A percentile compares a stretch with the other conserved stretches of the same genome.
These are phyloP conservation scores for Flaveria trinervia DNA, from an alignment of 129 eudicot genomes.

Conservation along the genomic window DNA sequence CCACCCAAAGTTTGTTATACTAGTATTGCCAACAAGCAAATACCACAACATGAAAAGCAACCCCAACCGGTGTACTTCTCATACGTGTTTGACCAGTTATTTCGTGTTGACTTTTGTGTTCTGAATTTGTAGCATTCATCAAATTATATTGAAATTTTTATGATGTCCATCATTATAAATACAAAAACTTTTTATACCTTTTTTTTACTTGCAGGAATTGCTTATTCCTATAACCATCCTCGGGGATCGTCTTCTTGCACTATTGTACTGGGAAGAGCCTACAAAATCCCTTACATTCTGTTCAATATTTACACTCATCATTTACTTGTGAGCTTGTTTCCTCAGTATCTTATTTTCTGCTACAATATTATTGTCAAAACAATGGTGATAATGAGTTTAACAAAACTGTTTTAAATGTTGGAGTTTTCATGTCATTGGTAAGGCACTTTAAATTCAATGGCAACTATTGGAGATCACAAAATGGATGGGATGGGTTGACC, in stretches of 20 bases:
- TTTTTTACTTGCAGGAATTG: conserved; percentile 66
- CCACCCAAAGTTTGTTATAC: not conserved
- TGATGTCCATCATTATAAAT: not conserved
- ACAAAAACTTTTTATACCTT: not conserved
- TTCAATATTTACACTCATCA: conserved; percentile 50
- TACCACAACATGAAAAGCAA: not conserved
- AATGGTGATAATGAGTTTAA: conserved; percentile 4
- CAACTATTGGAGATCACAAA: not conserved
- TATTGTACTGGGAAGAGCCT: conserved; percentile 75
- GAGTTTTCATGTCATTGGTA: conserved; percentile 3
- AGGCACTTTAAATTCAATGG: not conserved
- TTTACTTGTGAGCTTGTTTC: conserved; percentile 59
- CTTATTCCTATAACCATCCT: conserved; percentile 53
- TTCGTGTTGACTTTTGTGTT: conserved; percentile 5
- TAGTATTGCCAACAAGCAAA: not conserved
- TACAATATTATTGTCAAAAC: not conserved
- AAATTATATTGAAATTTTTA: not conserved
- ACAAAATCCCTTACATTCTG: conserved; percentile 68
- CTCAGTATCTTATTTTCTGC: conserved; percentile 13
- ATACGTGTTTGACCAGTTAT: not conserved
- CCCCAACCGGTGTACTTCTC: not conserved
- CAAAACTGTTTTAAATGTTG: not conserved
- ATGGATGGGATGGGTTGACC: not conserved
- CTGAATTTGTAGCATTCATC: not conserved
- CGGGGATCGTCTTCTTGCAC: conserved; percentile 42